Percentiles rank a stretch among this genome's conserved stretches.
Conservation (phyloP, 108 stramenopile genomes). For the Aureococcus anophagefferens region DNA sequence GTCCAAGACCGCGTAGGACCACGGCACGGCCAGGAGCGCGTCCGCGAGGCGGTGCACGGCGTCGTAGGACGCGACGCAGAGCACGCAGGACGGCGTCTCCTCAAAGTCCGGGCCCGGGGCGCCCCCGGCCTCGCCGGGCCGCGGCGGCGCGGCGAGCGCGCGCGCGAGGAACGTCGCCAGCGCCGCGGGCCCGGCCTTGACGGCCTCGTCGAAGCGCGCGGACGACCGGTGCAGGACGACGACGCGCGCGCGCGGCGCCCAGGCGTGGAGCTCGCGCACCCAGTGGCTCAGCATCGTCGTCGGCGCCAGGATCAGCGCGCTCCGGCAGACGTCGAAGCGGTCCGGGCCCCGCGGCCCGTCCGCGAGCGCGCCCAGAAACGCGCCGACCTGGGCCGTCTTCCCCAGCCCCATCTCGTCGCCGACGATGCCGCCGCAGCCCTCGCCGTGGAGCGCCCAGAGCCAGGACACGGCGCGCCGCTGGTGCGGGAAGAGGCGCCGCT, state of each 20-base stretch:
- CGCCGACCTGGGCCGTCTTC: slow-evolving; percentile 86
- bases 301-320: slow-evolving; percentile 68
- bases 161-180: background rate
- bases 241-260: slow-evolving; percentile 71
- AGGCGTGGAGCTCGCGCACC: slow-evolving; percentile 70
- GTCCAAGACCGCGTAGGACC: slow-evolving; percentile 86
- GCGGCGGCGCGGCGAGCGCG: background rate
- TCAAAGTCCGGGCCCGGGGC: no score
- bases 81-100: slow-evolving; percentile 13
- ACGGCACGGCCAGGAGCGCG: slow-evolving; percentile 60
- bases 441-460: slow-evolving; percentile 87
- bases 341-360: slow-evolving; percentile 20
- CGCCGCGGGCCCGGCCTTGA: background rate
- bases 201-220: background rate
- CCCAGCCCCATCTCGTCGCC: slow-evolving; percentile 91
- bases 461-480: slow-evolving; percentile 71
- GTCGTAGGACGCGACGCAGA: slow-evolving; percentile 76
- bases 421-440: slow-evolving; percentile 84
- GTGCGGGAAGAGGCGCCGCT: slow-evolving; percentile 55
- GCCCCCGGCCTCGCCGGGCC: background rate
- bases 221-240: slow-evolving; percentile 33
- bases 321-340: slow-evolving; percentile 51
- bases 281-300: slow-evolving; percentile 91
- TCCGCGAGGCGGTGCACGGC: slow-evolving; percentile 58
- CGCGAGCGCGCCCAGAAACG: slow-evolving; percentile 77